phyloP scores from a whole-genome alignment of 495 filamentous ascomycete genomes.

The Copromyces sp. region DNA sequence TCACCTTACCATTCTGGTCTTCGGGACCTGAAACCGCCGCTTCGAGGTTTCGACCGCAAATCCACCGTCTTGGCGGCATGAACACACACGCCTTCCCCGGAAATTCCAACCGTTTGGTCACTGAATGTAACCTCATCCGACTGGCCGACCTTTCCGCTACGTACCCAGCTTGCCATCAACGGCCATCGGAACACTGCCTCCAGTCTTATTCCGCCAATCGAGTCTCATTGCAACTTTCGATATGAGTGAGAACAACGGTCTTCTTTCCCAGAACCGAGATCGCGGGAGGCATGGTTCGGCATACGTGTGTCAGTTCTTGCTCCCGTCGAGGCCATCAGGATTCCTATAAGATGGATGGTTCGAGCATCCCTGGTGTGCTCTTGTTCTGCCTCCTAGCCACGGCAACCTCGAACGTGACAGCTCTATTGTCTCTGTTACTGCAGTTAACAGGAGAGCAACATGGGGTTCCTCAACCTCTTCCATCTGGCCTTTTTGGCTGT shows the following conservation, averaged over 20 bases:
- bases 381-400: not conserved
- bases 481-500: constrained; percentile 16
- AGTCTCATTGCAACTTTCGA: not conserved
- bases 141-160: not conserved
- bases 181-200: not conserved
- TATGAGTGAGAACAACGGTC: constrained; percentile 3
- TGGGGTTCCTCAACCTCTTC: constrained; percentile 12
- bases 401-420: not conserved
- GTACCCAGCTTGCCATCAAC: not conserved
- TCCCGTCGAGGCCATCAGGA: not conserved
- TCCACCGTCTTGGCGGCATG: constrained; percentile 15
- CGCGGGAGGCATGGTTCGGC: not conserved
- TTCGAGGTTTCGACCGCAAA: not conserved
- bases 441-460: constrained; percentile 5
- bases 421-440: not conserved
- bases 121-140: constrained; percentile 10
- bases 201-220: constrained; percentile 19
- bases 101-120: constrained; percentile 1
- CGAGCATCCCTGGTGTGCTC: not conserved
- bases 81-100: constrained; percentile 8
- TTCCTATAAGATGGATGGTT: not conserved
- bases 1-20: not conserved
- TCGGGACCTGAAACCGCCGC: constrained; percentile 1
- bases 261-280: constrained; percentile 6
- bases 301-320: not conserved